Evolutionary conservation across 805 yeast species (phyloP).

Genomic region (Starmerella bombi): DNA sequence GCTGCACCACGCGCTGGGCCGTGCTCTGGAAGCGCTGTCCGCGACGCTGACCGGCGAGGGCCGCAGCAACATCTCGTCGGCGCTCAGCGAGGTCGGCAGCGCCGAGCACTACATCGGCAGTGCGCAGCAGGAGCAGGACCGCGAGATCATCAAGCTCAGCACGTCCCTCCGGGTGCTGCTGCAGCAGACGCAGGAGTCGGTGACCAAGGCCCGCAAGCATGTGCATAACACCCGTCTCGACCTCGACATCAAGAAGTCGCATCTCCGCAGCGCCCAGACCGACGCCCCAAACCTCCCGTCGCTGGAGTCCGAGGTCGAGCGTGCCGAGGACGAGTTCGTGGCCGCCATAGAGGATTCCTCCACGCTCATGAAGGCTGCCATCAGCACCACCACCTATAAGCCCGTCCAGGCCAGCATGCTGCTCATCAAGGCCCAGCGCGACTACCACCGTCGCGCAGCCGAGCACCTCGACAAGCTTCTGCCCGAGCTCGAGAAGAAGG

Average conservation of each 20-base stretch:
- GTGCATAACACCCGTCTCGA: conserved; percentile 68
- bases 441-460: conserved; percentile 62
- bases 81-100: conserved; percentile 52
- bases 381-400: conserved; percentile 43
- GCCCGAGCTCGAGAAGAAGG: conserved; percentile 42
- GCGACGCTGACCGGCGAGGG: conserved; percentile 31
- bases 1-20: conserved; percentile 63
- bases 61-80: conserved; percentile 43
- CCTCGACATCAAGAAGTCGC: conserved; percentile 64
- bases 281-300: conserved; percentile 58
- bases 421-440: conserved; percentile 64
- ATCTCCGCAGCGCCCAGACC: conserved; percentile 30
- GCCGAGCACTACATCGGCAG: conserved; percentile 66
- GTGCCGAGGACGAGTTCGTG: conserved; percentile 76
- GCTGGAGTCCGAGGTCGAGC: conserved; percentile 62
- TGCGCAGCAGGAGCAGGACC: conserved; percentile 72
- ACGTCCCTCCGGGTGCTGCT: conserved; percentile 50
- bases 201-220: conserved; percentile 52
- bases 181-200: conserved; percentile 45
- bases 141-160: conserved; percentile 58
- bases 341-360: conserved; percentile 83
- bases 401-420: conserved; percentile 56
- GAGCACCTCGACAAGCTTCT: conserved; percentile 52
- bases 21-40: conserved; percentile 38
- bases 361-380: conserved; percentile 64